Evolutionary conservation across 208 protist species (phyloP), one percentile per base, ranked within the genome.

Genomic region (Angomonas ambiguus): DNA sequence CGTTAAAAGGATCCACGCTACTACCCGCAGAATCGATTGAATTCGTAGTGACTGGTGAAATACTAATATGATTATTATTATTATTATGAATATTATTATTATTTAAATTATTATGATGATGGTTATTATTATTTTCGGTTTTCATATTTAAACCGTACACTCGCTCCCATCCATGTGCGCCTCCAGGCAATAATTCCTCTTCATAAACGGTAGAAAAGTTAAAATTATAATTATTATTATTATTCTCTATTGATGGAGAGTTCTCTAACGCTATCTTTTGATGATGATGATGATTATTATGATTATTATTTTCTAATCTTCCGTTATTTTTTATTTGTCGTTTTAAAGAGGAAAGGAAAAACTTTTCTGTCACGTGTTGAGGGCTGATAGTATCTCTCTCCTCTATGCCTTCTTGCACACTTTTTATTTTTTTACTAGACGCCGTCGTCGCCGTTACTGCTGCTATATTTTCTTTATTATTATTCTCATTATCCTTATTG

Each of bases 201-300:
- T 48, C 13, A 20, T 18, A 11, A 48, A 11, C 41, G 41, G 11
- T 48, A 48, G 11, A 20, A 48, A 20, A 20, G 41, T 48, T 56
- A 27, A 5, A 30, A 56, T 20, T 56, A 56, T 22, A 28, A 56
- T 56, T 56, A 56, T 56, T 56, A 45, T 45, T 45, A 45, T 45
- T 45, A 45, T 45, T 45, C 8, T 45, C 16, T 45, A 45, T n/a
- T n/a, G n/a, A n/a, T n/a, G n/a, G n/a, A n/a, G n/a, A n/a, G n/a
- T n/a, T n/a, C n/a, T n/a, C n/a, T n/a, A n/a, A n/a, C n/a, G n/a
- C n/a, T n/a, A n/a, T n/a, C n/a, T n/a, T n/a, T n/a, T n/a, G n/a
- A n/a, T n/a, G n/a, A n/a, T n/a, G n/a, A n/a, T n/a, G n/a, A n/a
- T n/a, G n/a, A n/a, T n/a, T n/a, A n/a, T n/a, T n/a, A 45, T 45